These are phyloP conservation scores for Geranium rotundifolium DNA, from an alignment of 345 rosid species.

Conservation along the genomic window DNA sequence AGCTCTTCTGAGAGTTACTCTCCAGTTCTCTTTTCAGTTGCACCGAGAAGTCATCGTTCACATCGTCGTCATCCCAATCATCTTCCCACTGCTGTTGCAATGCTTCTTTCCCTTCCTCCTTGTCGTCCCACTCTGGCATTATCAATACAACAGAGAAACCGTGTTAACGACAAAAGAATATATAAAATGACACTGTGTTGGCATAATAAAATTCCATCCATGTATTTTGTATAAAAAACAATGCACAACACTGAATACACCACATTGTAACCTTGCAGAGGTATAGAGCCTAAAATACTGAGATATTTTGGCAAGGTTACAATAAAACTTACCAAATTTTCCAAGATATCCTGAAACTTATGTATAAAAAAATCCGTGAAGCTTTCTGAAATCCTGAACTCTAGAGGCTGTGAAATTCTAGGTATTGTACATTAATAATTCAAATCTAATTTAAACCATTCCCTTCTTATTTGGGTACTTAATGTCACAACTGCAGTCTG, in stretches of 20 bases:
- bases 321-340: no score
- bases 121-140: conserved; percentile 20
- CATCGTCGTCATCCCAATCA: conserved; percentile 33
- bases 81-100: conserved; percentile 30
- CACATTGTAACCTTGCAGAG: no score
- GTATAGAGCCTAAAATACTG: no score
- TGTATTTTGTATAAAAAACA: no score
- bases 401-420: not conserved
- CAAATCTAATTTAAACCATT: not conserved
- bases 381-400: not conserved
- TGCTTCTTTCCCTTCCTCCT: conserved; percentile 22
- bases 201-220: no score
- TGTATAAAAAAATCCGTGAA: not conserved
- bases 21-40: conserved; percentile 25
- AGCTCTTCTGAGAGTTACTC: conserved; percentile 15
- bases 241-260: no score
- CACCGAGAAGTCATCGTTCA: conserved; percentile 26
- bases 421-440: not conserved
- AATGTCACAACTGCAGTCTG: not conserved
- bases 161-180: not conserved
- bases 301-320: no score
- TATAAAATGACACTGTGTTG: not conserved
- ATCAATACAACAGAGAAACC: not conserved
- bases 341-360: not conserved
- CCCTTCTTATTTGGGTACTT: not conserved